phyloP scores from a whole-genome alignment of 805 yeast genomes.

The Lipomyces oligophaga region DNA sequence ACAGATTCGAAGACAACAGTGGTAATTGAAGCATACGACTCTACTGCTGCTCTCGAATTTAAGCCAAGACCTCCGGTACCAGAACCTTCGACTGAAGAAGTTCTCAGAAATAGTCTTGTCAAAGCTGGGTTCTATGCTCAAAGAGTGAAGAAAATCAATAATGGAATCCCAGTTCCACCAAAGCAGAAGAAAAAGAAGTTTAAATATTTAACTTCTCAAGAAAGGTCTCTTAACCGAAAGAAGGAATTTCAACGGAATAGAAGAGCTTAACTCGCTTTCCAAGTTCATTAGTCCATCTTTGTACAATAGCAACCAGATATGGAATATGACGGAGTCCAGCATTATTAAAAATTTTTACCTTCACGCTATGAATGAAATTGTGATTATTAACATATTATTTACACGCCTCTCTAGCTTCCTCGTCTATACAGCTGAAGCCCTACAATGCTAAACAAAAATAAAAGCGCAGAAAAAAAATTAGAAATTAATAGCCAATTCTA shows the following conservation, averaged over 20 bases:
- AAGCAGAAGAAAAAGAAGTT: conserved; percentile 68
- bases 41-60: too few relatives aligned
- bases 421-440: too few relatives aligned
- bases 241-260: conserved; percentile 41
- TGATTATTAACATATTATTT: too few relatives aligned
- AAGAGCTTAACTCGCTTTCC: too few relatives aligned
- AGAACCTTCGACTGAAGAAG: conserved; percentile 1
- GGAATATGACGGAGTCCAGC: too few relatives aligned
- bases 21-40: conserved; percentile 47
- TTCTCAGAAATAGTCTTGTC: conserved; percentile 14
- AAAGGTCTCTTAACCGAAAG: conserved; percentile 54
- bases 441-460: neutral
- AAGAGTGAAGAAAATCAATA: conserved; percentile 42
- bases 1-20: conserved; percentile 59
- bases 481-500: neutral
- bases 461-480: neutral
- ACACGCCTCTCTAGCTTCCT: too few relatives aligned
- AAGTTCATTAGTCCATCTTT: too few relatives aligned
- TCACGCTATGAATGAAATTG: too few relatives aligned
- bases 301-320: too few relatives aligned
- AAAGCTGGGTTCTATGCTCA: conserved; percentile 68
- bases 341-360: too few relatives aligned
- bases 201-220: conserved; percentile 77
- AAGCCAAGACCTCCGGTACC: neutral
- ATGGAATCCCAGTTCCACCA: conserved; percentile 29